phyloP scores from a whole-genome alignment of 2,329 filamentous ascomycete genomes.

The Apiospora sp. region DNA sequence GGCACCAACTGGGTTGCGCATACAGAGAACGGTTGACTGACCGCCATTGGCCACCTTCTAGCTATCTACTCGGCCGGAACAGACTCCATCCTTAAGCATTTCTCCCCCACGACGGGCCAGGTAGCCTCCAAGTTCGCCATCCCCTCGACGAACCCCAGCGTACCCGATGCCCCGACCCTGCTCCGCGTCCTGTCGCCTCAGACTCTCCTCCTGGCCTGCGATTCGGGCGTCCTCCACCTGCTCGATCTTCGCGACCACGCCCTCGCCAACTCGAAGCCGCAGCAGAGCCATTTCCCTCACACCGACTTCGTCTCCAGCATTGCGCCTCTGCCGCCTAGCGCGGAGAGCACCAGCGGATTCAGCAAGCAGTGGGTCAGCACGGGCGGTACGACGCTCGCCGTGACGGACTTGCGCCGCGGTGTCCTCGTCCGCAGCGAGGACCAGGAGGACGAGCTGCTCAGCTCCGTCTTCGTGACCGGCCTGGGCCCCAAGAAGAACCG shows the following conservation, averaged over 20 bases:
- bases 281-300: slow-evolving; percentile 86
- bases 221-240: slow-evolving; percentile 88
- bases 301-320: slow-evolving; percentile 92
- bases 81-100: slow-evolving; percentile 65
- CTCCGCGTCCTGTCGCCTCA: slow-evolving; percentile 87
- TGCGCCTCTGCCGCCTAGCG: slow-evolving; percentile 80
- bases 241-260: slow-evolving; percentile 77
- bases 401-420: slow-evolving; percentile 87
- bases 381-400: slow-evolving; percentile 87
- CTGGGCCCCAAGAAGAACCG: slow-evolving; percentile 71
- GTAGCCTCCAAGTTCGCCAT: slow-evolving; percentile 86
- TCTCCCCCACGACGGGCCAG: slow-evolving; percentile 64
- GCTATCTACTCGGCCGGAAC: slow-evolving; percentile 71
- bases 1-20: neutral
- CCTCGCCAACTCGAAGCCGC: slow-evolving; percentile 67
- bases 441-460: slow-evolving; percentile 92
- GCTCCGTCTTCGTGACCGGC: slow-evolving; percentile 79
- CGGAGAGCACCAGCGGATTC: slow-evolving; percentile 85
- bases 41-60: slow-evolving; percentile 37
- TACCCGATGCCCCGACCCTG: slow-evolving; percentile 77
- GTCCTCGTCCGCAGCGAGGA: slow-evolving; percentile 91
- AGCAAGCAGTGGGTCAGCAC: slow-evolving; percentile 96
- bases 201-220: slow-evolving; percentile 86
- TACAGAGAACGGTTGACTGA: neutral
- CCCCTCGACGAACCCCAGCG: slow-evolving; percentile 60